These are phyloP conservation scores for Crucihimalaya himalaica DNA, from an alignment of 345 rosid species.

Conservation along the genomic window DNA sequence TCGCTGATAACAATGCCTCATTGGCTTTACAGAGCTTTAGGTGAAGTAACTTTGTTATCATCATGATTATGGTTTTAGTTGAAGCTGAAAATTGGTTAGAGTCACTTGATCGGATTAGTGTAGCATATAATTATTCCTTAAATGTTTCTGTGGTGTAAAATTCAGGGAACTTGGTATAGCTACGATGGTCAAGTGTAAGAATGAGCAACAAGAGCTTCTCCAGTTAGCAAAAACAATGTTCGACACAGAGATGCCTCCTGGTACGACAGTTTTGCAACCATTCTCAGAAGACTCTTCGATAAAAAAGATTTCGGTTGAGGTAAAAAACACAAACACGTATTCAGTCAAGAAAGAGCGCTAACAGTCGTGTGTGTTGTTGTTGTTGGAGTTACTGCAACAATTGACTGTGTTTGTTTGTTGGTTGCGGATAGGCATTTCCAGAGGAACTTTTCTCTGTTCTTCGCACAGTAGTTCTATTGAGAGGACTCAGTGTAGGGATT, in stretches of 20 bases:
- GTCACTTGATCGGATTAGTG: conserved; percentile 16
- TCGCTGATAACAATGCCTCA: conserved; percentile 68
- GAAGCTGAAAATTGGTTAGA: conserved; percentile 1
- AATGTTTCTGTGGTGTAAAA: conserved; percentile 17
- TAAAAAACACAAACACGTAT: conserved; percentile 29
- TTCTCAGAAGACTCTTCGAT: conserved; percentile 86
- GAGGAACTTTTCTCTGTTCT: conserved; percentile 92
- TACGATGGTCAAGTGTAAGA: conserved; percentile 55
- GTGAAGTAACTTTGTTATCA: conserved; percentile 38
- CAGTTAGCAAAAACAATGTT: conserved; percentile 84
- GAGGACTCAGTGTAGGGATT: conserved; percentile 94
- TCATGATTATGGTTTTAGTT: neutral
- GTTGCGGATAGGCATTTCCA: conserved; percentile 68
- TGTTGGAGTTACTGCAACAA: neutral
- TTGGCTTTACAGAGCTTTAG: conserved; percentile 74
- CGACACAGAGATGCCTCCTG: conserved; percentile 86
- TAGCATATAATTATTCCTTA: conserved; percentile 1
- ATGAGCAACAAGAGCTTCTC: conserved; percentile 74
- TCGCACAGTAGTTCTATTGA: conserved; percentile 76
- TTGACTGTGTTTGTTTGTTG: neutral
- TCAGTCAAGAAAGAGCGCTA: conserved; percentile 2
- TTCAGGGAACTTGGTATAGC: conserved; percentile 86
- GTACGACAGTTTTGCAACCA: conserved; percentile 73
- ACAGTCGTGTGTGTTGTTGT: neutral
- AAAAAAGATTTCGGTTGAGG: conserved; percentile 77